Conservation (phyloP, 805 yeast species). For the Dipodascus geniculatus region DNA sequence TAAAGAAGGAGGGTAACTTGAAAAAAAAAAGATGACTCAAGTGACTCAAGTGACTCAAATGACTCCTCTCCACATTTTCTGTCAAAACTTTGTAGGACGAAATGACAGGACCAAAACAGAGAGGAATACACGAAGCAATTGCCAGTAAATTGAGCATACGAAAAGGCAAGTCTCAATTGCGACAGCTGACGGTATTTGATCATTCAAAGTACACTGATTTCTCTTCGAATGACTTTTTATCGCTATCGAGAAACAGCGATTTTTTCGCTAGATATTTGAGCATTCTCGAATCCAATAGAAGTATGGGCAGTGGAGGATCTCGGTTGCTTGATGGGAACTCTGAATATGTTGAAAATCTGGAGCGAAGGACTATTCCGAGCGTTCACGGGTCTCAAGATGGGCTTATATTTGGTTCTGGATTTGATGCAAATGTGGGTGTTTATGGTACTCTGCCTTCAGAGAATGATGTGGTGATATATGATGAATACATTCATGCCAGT, state of each 20-base stretch:
- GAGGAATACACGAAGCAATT: background rate
- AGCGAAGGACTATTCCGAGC: constrained; percentile 7
- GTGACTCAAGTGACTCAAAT: constrained; percentile 6
- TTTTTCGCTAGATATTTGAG: constrained; percentile 7
- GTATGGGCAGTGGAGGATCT: constrained; percentile 18
- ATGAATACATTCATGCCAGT: constrained; percentile 19
- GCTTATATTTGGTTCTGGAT: constrained; percentile 17
- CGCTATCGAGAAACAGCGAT: constrained; percentile 6
- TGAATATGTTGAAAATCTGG: constrained; percentile 12
- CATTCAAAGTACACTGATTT: constrained; percentile 10
- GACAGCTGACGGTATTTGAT: constrained; percentile 4
- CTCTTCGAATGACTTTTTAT: constrained; percentile 17
- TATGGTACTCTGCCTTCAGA: constrained; percentile 16
- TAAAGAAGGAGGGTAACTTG: background rate
- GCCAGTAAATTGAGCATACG: background rate
- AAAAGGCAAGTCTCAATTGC: constrained; percentile 3
- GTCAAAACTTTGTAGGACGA: background rate
- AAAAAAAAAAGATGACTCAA: constrained; percentile 3
- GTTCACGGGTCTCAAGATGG: constrained; percentile 16
- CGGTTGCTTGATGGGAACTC: constrained; percentile 18
- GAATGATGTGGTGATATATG: constrained; percentile 15
- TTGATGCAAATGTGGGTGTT: constrained; percentile 16
- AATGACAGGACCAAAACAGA: background rate
- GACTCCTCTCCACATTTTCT: background rate
- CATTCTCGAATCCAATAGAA: constrained; percentile 3